Evolutionary conservation across 83 land plant species (phyloP), one percentile per base, ranked within the genome.

Genomic region (Picea engelmannii): DNA sequence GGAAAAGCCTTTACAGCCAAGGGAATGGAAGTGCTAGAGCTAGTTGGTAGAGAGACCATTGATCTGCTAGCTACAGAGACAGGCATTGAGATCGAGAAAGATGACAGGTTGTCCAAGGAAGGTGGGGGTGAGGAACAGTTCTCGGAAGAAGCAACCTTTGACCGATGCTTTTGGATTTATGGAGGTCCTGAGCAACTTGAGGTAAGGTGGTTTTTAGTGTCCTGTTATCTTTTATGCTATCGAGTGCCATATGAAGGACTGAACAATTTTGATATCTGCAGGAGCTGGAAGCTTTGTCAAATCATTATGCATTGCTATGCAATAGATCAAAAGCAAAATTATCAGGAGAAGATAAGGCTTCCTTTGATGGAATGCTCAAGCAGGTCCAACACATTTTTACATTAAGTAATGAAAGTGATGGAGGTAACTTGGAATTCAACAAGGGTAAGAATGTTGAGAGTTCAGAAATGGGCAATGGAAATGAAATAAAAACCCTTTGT

Each of bases 171-270:
- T 84, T 98, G 96, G 82, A 96, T 98, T 24, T 96, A 98, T 89
- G 99, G 99, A 38, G 99, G 99, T 75, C 99, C 99, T 78, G 98
- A 98, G 81, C 99, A 93, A 68, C 86, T 98, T 79, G 99, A 98
- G 99, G 99, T 97, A 23, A 61, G 25, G 55, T 55, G 35, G 38
- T 76, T 23, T 55, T 44, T 55, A 70, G 15, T 76, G 35, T n/a
- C 21, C 11, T 58, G 74, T 60, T 68, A 61, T 62, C n/a, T 61
- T 44, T 47, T n/a, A 55, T 76, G 60, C 78, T 52, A 15, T 55
- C 6, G 25, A 62, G 66, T 62, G 60, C 24, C 23, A n/a, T 78
- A 12, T 8, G 38, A 78, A 20, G 27, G 66, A 5, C 16, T 21
- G 16, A 38, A 52, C 31, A 40, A 78, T 38, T 62, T 18, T 42